Evolutionary conservation across 2,329 filamentous ascomycete genomes (phyloP), one percentile per base, ranked within the genome.

Genomic region (Colletotrichum higginsianum): DNA sequence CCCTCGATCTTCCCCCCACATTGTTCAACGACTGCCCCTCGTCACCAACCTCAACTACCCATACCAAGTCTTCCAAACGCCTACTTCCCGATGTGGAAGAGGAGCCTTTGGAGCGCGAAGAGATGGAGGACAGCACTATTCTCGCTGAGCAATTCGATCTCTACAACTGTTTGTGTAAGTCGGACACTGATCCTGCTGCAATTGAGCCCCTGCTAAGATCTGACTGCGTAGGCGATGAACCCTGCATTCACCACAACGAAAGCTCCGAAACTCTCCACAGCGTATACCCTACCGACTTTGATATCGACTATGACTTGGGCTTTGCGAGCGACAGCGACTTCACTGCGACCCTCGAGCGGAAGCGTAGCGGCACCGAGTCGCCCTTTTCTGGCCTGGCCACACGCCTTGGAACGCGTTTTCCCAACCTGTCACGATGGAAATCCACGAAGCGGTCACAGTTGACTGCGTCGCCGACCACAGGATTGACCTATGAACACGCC

Each of bases 1-100:
- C 95, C 6, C 85, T 94, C 67, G 92, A 93, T 67, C 86, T 93
- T 11, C 84, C 88, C 18, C 83, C 87, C 23, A 78, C 80, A 5
- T 83, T 83, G 75, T 79, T 79, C 73, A 68, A 63, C 26, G 90
- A 91, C 75, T 82, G 82, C 78, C 82, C 81, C 73, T 91, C 86
- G 66, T 92, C 86, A 71, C 91, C 87, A 70, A 87, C 83, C 8
- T 69, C 66, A 30, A 67, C 65, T 15, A 65, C 82, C 83, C 73
- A 77, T 63, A 75, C 76, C 73, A 89, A 90, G 74, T 84, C 89
- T 0, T 86, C 87, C 76, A 94, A 94, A 82, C 87, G 89, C 72
- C 88, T 87, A 63, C 86, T 98, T 73, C 93, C 94, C 18, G 93
- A 96, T 77, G 93, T 98, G 23, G 89, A 95, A 77, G 95, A 98